phyloP scores from a whole-genome alignment of 495 filamentous ascomycete genomes.

The Hyaloscypha variabilis region DNA sequence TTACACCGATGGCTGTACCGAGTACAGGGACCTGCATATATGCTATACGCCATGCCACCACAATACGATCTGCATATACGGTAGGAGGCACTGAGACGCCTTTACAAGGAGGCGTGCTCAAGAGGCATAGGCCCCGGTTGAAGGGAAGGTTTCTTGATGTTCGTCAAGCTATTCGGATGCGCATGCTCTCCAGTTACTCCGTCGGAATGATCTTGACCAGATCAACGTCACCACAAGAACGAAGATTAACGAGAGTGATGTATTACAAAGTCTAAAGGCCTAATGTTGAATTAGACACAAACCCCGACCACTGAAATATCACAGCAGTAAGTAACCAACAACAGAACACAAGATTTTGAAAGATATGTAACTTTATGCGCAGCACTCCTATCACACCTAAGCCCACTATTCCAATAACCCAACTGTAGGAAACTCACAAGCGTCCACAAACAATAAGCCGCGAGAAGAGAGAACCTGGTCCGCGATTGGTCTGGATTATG shows the following conservation, averaged over 20 bases:
- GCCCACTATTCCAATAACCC: not conserved
- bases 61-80: too few species aligned
- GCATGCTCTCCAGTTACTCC: too few species aligned
- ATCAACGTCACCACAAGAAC: not conserved
- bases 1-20: not conserved
- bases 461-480: not conserved
- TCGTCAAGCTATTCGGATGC: too few species aligned
- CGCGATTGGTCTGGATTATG: not conserved
- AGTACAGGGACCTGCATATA: not conserved
- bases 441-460: not conserved
- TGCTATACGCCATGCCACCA: too few species aligned
- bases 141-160: too few species aligned
- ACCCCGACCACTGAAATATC: not conserved
- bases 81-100: too few species aligned
- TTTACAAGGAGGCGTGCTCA: too few species aligned
- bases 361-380: not conserved
- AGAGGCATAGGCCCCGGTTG: too few species aligned
- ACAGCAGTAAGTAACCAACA: not conserved
- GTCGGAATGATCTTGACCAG: too few species aligned
- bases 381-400: not conserved
- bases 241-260: not conserved
- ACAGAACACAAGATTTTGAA: not conserved
- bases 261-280: conserved; percentile 1
- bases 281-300: conserved; percentile 17
- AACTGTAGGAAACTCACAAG: not conserved